A percentile compares a stretch with the other conserved stretches of the same genome.
These are phyloP conservation scores for Zygosaccharomyces bailii DNA, from an alignment of 805 yeast genomes.

Conservation along the genomic window DNA sequence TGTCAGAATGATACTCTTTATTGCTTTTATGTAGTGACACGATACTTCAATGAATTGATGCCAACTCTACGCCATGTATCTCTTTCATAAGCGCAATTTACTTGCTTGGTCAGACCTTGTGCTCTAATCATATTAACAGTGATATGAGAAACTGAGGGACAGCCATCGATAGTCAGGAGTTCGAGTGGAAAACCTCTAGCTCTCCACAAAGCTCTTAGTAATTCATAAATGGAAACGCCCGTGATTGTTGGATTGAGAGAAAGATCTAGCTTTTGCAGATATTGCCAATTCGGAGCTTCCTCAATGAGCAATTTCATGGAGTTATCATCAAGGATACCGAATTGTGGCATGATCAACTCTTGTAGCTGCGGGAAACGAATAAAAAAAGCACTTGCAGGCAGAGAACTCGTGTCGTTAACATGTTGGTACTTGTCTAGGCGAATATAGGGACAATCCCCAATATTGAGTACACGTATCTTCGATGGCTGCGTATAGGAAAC, in stretches of 20 bases:
- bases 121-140: conserved; percentile 27
- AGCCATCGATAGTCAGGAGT: conserved; percentile 27
- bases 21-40: conserved; percentile 5
- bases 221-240: conserved; percentile 33
- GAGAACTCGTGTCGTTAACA: conserved; percentile 9
- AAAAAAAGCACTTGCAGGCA: conserved; percentile 20
- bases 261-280: conserved; percentile 26
- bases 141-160: conserved; percentile 29
- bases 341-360: conserved; percentile 27
- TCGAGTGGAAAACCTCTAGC: conserved; percentile 20
- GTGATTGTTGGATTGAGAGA: conserved; percentile 33
- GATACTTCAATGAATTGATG: conserved; percentile 27
- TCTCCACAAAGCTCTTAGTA: conserved; percentile 20
- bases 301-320: conserved; percentile 18
- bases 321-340: conserved; percentile 25
- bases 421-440: conserved; percentile 10
- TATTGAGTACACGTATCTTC: conserved; percentile 20
- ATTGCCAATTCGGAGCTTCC: conserved; percentile 14
- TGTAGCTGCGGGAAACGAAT: conserved; percentile 17
- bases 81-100: conserved; percentile 31
- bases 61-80: conserved; percentile 33
- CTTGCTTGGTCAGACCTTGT: conserved; percentile 20
- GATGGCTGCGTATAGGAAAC: conserved; percentile 13
- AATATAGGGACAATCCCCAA: conserved; percentile 32
- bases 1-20: background rate